Percentiles rank a stretch among this genome's conserved stretches.
phyloP scores from a whole-genome alignment of 345 rosid species.

The Acer yangbiense region DNA sequence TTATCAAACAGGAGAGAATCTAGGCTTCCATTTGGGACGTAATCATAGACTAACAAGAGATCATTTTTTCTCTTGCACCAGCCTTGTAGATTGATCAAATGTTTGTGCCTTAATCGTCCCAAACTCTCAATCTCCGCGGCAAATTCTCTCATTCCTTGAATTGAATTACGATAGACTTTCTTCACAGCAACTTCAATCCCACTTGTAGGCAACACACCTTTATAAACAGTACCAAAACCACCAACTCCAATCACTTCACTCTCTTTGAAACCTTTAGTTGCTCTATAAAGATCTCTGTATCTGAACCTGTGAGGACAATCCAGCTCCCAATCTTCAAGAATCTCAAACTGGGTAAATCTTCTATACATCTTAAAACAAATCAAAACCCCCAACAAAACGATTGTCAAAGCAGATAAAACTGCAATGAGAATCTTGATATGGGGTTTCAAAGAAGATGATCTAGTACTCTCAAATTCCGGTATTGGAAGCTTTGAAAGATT shows the following conservation, averaged over 20 bases:
- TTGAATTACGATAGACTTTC: conserved; percentile 54
- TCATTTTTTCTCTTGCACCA: conserved; percentile 68
- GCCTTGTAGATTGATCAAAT: conserved; percentile 74
- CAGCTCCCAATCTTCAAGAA: conserved; percentile 70
- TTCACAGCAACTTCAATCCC: conserved; percentile 62
- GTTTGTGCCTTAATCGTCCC: conserved; percentile 66
- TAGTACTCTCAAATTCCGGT: conserved; percentile 26
- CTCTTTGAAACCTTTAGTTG: conserved; percentile 63
- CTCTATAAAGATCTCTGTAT: conserved; percentile 54
- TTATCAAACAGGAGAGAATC: conserved; percentile 39
- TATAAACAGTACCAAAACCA: conserved; percentile 74
- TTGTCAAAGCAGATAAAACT: conserved; percentile 27
- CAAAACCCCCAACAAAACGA: conserved; percentile 32
- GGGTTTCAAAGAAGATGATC: conserved; percentile 15
- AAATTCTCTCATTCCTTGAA: conserved; percentile 79
- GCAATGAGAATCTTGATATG: conserved; percentile 40
- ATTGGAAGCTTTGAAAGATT: conserved; percentile 44
- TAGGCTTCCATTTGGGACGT: conserved; percentile 73
- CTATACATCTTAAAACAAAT: conserved; percentile 21
- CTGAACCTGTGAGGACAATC: conserved; percentile 73
- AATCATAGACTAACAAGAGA: conserved; percentile 68
- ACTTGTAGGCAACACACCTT: conserved; percentile 44
- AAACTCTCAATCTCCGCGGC: conserved; percentile 73
- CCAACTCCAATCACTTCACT: conserved; percentile 71
- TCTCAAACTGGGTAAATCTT: conserved; percentile 23